phyloP scores from a whole-genome alignment of 768 basidiomycete genomes.

The Trametes cinnabarina region DNA sequence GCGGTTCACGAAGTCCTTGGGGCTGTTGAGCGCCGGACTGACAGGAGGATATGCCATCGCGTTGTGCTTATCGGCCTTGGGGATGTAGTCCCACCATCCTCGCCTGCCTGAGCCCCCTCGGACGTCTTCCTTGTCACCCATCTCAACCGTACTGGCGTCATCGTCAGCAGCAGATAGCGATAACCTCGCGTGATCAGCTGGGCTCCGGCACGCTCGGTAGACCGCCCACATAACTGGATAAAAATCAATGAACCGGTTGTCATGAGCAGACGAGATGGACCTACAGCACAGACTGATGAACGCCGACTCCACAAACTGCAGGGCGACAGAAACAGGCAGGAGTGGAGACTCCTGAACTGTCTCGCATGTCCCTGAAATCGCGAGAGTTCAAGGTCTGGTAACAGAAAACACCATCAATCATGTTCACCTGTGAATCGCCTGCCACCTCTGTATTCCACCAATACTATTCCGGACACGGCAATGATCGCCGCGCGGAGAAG shows the following conservation, averaged over 20 bases:
- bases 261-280: constrained; percentile 24
- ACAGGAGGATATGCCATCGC: background rate
- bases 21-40: background rate
- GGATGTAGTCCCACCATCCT: constrained; percentile 59
- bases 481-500: constrained; percentile 44
- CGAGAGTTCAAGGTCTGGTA: background rate
- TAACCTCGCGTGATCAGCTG: constrained; percentile 53
- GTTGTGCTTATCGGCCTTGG: constrained; percentile 21
- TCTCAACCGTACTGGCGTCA: constrained; percentile 19
- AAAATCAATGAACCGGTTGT: background rate
- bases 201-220: constrained; percentile 50
- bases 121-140: constrained; percentile 3
- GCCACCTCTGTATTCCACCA: constrained; percentile 36
- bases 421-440: constrained; percentile 51
- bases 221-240: constrained; percentile 53
- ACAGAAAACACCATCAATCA: background rate
- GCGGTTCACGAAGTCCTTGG: background rate
- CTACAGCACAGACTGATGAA: constrained; percentile 62
- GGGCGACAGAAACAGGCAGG: constrained; percentile 40
- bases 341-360: constrained; percentile 32
- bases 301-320: constrained; percentile 53
- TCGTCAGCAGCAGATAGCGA: constrained; percentile 50
- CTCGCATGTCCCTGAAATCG: constrained; percentile 46
- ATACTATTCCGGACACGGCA: constrained; percentile 42
- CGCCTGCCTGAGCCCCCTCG: constrained; percentile 26